phyloP scores from a whole-genome alignment of 495 filamentous ascomycete genomes.

The Hypoxylon lenormandii region DNA sequence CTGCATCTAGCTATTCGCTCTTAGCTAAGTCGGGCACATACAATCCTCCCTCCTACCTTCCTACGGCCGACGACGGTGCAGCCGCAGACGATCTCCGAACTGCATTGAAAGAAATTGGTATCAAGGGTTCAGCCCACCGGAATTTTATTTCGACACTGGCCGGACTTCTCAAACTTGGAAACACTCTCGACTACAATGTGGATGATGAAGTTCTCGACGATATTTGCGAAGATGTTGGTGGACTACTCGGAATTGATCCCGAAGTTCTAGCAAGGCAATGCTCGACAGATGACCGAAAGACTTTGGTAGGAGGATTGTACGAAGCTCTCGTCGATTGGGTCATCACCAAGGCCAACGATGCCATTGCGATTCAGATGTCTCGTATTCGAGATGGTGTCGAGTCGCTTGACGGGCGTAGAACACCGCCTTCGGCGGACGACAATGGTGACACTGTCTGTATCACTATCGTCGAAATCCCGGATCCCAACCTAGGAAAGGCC shows the following conservation, averaged over 20 bases:
- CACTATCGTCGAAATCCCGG: conserved; percentile 86
- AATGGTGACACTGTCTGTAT: conserved; percentile 86
- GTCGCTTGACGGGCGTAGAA: conserved; percentile 69
- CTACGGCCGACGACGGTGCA: conserved; percentile 91
- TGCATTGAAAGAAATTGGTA: conserved; percentile 86
- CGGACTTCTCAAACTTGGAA: conserved; percentile 88
- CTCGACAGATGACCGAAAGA: conserved; percentile 82
- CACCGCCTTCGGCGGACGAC: conserved; percentile 73
- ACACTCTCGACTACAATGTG: conserved; percentile 84
- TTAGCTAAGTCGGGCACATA: conserved; percentile 87
- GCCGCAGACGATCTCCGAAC: conserved; percentile 90
- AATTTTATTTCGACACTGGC: conserved; percentile 85
- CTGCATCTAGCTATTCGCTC: conserved; percentile 79
- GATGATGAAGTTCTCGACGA: conserved; percentile 88
- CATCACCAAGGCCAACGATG: conserved; percentile 86
- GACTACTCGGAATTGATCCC: conserved; percentile 85
- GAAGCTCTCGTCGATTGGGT: conserved; percentile 97
- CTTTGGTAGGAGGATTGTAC: conserved; percentile 86
- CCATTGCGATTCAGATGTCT: conserved; percentile 80
- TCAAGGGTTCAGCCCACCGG: conserved; percentile 83
- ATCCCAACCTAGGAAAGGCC: conserved; percentile 82
- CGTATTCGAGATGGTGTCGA: conserved; percentile 70
- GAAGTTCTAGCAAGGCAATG: conserved; percentile 83
- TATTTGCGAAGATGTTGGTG: conserved; percentile 89
- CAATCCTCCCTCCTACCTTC: conserved; percentile 86